These are phyloP conservation scores for Carex littledalei DNA, from an alignment of 176 grass and related monocot genomes.

Conservation along the genomic window DNA sequence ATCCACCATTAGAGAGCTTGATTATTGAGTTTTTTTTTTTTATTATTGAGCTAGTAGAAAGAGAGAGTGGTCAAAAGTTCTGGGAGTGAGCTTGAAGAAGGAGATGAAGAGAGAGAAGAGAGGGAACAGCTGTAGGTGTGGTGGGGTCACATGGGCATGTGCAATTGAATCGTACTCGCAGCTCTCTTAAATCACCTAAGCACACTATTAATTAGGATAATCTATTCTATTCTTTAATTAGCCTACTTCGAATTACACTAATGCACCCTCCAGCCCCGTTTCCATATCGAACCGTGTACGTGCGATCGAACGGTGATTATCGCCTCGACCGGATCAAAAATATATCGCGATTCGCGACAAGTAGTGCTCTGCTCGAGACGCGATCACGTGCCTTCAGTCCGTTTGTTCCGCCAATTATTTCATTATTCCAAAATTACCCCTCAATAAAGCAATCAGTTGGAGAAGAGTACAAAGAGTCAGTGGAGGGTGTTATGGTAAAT, in stretches of 20 bases:
- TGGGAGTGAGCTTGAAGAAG: neutral
- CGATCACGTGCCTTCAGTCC: slow-evolving; percentile 38
- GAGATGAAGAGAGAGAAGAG: neutral
- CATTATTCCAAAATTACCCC: neutral
- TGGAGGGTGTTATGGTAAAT: neutral
- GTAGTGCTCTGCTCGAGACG: slow-evolving; percentile 49
- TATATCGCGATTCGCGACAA: slow-evolving; percentile 18
- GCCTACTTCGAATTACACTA: neutral
- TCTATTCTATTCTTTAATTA: slow-evolving; percentile 5
- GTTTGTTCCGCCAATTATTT: slow-evolving; percentile 1
- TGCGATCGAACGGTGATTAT: slow-evolving; percentile 30
- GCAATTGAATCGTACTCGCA: slow-evolving; percentile 33
- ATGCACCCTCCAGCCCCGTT: neutral
- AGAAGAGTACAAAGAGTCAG: slow-evolving; percentile 1
- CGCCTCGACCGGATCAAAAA: neutral
- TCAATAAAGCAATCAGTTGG: neutral
- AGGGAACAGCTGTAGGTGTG: slow-evolving; percentile 28
- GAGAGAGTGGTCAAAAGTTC: neutral
- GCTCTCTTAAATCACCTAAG: slow-evolving; percentile 8
- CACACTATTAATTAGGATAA: slow-evolving; percentile 9
- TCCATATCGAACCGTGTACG: neutral
- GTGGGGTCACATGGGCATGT: slow-evolving; percentile 79
- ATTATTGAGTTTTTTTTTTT: neutral
- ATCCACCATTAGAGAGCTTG: neutral
- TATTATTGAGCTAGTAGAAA: too few relatives aligned